These are phyloP conservation scores for Clavispora vitiphila DNA, from an alignment of 805 yeast species.

Conservation along the genomic window DNA sequence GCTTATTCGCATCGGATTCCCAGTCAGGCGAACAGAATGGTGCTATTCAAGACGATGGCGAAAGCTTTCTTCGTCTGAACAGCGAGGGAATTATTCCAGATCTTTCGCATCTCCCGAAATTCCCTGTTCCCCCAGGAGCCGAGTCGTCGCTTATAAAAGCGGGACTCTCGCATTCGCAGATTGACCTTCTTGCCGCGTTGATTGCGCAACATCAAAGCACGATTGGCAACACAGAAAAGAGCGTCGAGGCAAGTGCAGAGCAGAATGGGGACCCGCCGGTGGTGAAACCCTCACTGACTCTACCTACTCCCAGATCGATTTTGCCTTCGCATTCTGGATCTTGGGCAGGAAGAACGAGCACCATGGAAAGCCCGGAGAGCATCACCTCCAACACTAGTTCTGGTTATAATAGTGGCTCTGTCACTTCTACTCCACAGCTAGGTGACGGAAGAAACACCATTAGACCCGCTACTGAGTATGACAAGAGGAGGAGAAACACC, in stretches of 20 bases:
- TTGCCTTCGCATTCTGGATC: neutral
- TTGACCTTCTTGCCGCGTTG: constrained; percentile 66
- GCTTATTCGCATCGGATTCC: neutral
- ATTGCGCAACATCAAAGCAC: constrained; percentile 61
- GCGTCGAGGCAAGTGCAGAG: constrained; percentile 59
- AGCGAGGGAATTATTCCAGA: constrained; percentile 5
- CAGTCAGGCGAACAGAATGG: neutral
- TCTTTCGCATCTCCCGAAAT: constrained; percentile 46
- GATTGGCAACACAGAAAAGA: constrained; percentile 8
- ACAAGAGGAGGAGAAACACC: constrained; percentile 55
- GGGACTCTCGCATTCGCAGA: constrained; percentile 65
- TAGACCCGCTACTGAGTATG: constrained; percentile 24
- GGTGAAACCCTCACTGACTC: neutral
- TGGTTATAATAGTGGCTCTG: constrained; percentile 8
- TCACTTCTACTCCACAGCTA: constrained; percentile 4
- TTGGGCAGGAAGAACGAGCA: neutral
- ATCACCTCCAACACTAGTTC: constrained; percentile 9
- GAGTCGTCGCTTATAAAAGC: constrained; percentile 56
- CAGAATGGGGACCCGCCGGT: constrained; percentile 6
- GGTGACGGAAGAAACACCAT: neutral
- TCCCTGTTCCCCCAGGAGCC: constrained; percentile 72
- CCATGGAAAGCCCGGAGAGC: constrained; percentile 9
- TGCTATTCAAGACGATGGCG: neutral
- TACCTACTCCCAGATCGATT: neutral
- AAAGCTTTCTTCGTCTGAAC: neutral